Evolutionary conservation across 371 early-diverging fungal genomes (phyloP), one percentile per base, ranked within the genome.

Genomic region (Capillidium heterosporum): DNA sequence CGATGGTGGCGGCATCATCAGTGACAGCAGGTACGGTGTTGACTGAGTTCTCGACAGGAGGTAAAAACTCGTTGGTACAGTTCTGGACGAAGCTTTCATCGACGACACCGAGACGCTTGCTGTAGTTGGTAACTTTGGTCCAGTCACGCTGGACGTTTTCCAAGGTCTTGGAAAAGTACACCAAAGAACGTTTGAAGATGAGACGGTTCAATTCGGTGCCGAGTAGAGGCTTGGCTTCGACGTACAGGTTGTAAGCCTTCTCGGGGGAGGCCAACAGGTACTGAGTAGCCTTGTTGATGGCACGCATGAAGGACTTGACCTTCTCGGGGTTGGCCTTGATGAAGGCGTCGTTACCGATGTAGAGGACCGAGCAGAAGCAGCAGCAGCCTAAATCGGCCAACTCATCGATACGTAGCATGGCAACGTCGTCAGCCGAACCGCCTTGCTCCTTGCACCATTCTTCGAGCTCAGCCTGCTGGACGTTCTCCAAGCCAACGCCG

Each of bases 401-500:
- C 58, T 78, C 78, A 56, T 81, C 81, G 59, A 81, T 81, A 41
- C 81, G 69, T 29, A 80, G 67, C 81, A 81, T 78, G 10, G 66
- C 61, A 29, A 81, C 78, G 56, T 77, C 78, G 29, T 66, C 67
- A 21, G 65, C 69, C 24, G 68, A 47, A 19, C 74, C 66, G 39
- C 77, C 77, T 52, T 76, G 70, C 32, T 67, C 60, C 28, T 68
- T 72, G 28, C 71, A 73, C 76, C 77, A 77, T 56, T 78, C 74
- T 63, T 80, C 81, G n/a, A 80, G 61, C 48, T 80, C 78, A 32
- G 77, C 81, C 71, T 73, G 72, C 59, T 80, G 81, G 27, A 80
- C 74, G 47, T 78, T 78, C 56, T 81, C 81, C n/a, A 81, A 67
- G 29, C 81, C 81, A 46, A 81, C 75, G 49, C 81, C 81, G n/a